Evolutionary conservation across 345 rosid genomes (phyloP), one percentile per base, ranked within the genome.

Genomic region (Xanthoceras sorbifolium): DNA sequence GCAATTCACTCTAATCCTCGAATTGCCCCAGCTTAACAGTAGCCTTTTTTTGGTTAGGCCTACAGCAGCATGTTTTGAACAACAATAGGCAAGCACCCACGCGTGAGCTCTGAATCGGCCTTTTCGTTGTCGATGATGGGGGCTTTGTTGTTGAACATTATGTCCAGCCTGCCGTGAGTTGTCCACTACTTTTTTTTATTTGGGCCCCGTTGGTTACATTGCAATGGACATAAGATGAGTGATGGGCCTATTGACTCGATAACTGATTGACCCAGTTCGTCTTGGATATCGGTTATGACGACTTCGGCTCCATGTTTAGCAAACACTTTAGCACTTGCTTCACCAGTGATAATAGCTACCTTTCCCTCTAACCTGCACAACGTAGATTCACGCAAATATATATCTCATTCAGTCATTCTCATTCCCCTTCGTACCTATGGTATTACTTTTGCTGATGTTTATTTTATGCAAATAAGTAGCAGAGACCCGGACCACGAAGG

Each of bases 1-100:
- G 61, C 89, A 89, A 48, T 87, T 89, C 18, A 81, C 90, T 61
- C 87, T 75, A 18, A 86, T 86, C 26, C 90, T n/a, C 89, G 46
- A 84, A 87, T 70, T 85, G 85, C 4, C 90, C 90, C 0, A 89
- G 84, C 82, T 87, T 88, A 20, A 71, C 84, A 0, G 89, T 85
- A 0, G 85, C 85, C 46, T 87, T 89, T 87, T 89, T 69, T 48
- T 81, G 15, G 90, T 86, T 17, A 89, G 84, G 25, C 90, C 90
- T 9, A 84, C 17, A 68, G 87, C 83, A 0, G 84, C 93, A 78
- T 86, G 89, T 76, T 87, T 87, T 1, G 89, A 76, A 78, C 84
- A 79, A 29, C 79, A 60, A 61, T 90, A 90, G 0, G 90, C 87
- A 17, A 0, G 63, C 83, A 6, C 79, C 89, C 0, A 82, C 0